These are phyloP conservation scores for Delonix regia DNA, from an alignment of 306 rosid genomes.

Conservation along the genomic window DNA sequence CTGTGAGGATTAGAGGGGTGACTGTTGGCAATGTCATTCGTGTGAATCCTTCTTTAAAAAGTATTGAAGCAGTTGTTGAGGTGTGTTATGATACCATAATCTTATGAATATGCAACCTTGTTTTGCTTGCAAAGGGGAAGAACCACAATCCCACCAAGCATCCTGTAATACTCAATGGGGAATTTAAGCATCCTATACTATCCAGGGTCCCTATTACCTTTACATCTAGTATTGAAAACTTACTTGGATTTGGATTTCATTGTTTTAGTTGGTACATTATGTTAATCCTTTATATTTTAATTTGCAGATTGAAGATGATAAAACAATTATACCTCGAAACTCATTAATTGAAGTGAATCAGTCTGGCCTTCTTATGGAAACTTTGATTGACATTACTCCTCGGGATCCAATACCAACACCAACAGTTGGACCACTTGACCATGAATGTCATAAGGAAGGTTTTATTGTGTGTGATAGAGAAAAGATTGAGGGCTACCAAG, in stretches of 20 bases:
- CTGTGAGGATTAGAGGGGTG: conserved; percentile 94
- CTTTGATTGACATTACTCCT: conserved; percentile 88
- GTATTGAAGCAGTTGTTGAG: conserved; percentile 89
- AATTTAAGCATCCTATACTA: no score
- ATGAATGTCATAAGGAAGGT: conserved; percentile 78
- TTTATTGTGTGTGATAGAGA: conserved; percentile 83
- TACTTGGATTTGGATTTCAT: conserved; percentile 21
- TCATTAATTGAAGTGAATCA: conserved; percentile 92
- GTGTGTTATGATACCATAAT: conserved; percentile 47
- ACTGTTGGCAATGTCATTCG: conserved; percentile 85
- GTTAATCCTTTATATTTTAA: conserved; percentile 11
- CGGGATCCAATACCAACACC: conserved; percentile 80
- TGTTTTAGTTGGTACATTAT: conserved; percentile 2
- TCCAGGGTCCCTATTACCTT: conserved; percentile 1
- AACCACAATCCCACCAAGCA: no score
- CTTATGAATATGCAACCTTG: conserved; percentile 8
- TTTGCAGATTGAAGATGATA: conserved; percentile 91
- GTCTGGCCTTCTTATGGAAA: conserved; percentile 98
- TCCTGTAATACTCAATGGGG: no score
- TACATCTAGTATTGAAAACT: background rate
- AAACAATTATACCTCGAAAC: conserved; percentile 86
- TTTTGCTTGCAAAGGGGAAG: no score
- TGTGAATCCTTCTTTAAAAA: conserved; percentile 78
- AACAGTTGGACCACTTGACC: conserved; percentile 81
- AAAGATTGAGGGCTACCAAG: conserved; percentile 79